Base-by-base conservation (phyloP, 768 basidiomycete genomes). In the Mycena albidolilacea region DNA sequence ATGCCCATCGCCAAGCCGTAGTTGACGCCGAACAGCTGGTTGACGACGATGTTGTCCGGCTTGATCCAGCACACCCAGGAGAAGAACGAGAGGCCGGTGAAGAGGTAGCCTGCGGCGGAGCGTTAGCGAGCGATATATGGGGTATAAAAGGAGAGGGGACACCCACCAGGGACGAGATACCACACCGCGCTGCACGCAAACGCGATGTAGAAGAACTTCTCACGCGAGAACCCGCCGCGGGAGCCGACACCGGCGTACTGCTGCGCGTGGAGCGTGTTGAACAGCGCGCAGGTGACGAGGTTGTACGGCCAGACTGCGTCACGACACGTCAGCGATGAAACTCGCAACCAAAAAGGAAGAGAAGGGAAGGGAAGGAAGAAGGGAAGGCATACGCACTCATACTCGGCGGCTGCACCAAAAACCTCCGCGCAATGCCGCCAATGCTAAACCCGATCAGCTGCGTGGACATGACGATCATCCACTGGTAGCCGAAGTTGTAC, bases 381-480 rank as follows among this genome's bases (percentile, higher is more conserved):
- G 23, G 23, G 23, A 23, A 23, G 23, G 2, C n/a, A 23, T 23
- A 23, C 23, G 30, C 30, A 30, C 30, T 92, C 91, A 92, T 92
- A 0, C 90, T 90, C 3, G 89, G 89, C 7, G 90, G 93, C 73
- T 90, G 87, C 54, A 93, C 94, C 41, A 95, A 87, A 85, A 95
- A 95, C 17, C 94, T 89, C 37, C 92, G 88, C 8, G 89, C 75
- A 85, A 95, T 77, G 76, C 90, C 78, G 84, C 94, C 95, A 69
- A 95, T 90, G 7, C 93, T 94, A 85, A 95, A 95, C 17, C 95
- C 94, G 69, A 95, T 94, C 66, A 94, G 83, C 78, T 93, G 91
- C 0, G 91, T 91, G 38, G 90, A 91, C 83, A 95, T 89, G 43
- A 95, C 92, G 21, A 95, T 81, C 82, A 95, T 89, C 91, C 93